phyloP scores from a whole-genome alignment of 257 asterid genomes.

The Plectranthus barbatus region DNA sequence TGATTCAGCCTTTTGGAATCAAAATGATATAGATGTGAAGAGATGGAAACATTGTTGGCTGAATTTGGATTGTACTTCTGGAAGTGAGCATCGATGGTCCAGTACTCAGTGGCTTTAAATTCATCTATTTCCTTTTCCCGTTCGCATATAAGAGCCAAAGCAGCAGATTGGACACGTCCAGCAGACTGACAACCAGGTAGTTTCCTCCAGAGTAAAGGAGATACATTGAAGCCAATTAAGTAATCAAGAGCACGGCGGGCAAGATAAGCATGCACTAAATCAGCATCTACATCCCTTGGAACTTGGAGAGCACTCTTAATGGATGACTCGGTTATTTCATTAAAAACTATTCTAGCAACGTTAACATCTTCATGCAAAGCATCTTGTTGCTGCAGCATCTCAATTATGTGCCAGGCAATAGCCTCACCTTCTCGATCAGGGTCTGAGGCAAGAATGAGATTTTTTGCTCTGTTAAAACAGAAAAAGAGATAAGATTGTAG shows the following conservation, averaged over 20 bases:
- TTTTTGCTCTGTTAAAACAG: conserved; percentile 66
- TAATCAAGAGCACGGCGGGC: conserved; percentile 96
- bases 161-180: conserved; percentile 97
- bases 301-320: conserved; percentile 76
- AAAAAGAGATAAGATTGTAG: conserved; percentile 21
- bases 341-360: conserved; percentile 79
- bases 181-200: conserved; percentile 96
- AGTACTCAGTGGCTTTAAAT: conserved; percentile 72
- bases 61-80: conserved; percentile 22
- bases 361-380: conserved; percentile 59
- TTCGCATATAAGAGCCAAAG: conserved; percentile 80
- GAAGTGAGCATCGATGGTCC: conserved; percentile 62
- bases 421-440: conserved; percentile 99
- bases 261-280: conserved; percentile 88
- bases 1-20: conserved; percentile 46
- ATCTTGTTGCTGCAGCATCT: conserved; percentile 91
- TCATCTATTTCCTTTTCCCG: conserved; percentile 79
- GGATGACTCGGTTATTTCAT: conserved; percentile 85
- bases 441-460: conserved; percentile 91
- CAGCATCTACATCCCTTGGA: conserved; percentile 69
- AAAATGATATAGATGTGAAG: conserved; percentile 55
- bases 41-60: conserved; percentile 20
- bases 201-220: conserved; percentile 93
- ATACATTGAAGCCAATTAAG: conserved; percentile 86
- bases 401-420: conserved; percentile 95